A percentile compares a stretch with the other conserved stretches of the same genome.
Conservation (phyloP, 306 rosid genomes). For the Urtica urens region DNA sequence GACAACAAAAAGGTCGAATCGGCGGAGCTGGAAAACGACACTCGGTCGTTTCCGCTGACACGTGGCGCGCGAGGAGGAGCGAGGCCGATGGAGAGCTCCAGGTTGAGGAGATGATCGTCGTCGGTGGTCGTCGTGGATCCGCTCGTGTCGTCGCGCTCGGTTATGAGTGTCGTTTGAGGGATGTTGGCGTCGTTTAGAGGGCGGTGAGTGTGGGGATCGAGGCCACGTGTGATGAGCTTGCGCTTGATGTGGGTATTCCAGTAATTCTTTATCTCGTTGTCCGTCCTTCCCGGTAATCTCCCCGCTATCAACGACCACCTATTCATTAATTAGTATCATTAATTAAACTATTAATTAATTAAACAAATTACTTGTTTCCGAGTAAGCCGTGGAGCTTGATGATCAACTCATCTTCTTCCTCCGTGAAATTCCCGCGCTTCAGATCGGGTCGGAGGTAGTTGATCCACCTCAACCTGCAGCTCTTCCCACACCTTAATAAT, state of each 20-base stretch:
- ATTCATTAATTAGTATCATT: neutral
- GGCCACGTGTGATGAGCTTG: slow-evolving; percentile 45
- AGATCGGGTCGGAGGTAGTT: slow-evolving; percentile 71
- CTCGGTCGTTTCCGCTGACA: slow-evolving; percentile 13
- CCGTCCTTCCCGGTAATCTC: slow-evolving; percentile 60
- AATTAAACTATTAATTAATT: too few species aligned
- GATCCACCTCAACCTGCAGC: slow-evolving; percentile 63
- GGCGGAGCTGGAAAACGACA: slow-evolving; percentile 23
- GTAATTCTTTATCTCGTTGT: slow-evolving; percentile 61
- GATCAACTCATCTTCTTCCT: slow-evolving; percentile 56
- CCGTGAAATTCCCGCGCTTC: slow-evolving; percentile 61
- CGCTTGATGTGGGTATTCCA: slow-evolving; percentile 77
- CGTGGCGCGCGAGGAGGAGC: slow-evolving; percentile 31
- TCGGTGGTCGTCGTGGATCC: slow-evolving; percentile 52
- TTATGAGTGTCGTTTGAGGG: neutral
- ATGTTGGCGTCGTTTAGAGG: slow-evolving; percentile 27
- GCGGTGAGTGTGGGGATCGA: slow-evolving; percentile 60
- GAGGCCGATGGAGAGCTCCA: slow-evolving; percentile 55
- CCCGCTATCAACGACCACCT: slow-evolving; percentile 74
- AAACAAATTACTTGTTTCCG: slow-evolving; percentile 41
- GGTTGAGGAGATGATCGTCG: slow-evolving; percentile 26
- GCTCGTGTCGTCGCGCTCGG: slow-evolving; percentile 20
- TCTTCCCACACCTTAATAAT: slow-evolving; percentile 62
- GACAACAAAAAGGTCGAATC: slow-evolving; percentile 25
- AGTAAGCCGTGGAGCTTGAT: slow-evolving; percentile 56